Evolutionary conservation across 371 early-diverging fungal genomes (phyloP).

Genomic region (Mortierella sp.): DNA sequence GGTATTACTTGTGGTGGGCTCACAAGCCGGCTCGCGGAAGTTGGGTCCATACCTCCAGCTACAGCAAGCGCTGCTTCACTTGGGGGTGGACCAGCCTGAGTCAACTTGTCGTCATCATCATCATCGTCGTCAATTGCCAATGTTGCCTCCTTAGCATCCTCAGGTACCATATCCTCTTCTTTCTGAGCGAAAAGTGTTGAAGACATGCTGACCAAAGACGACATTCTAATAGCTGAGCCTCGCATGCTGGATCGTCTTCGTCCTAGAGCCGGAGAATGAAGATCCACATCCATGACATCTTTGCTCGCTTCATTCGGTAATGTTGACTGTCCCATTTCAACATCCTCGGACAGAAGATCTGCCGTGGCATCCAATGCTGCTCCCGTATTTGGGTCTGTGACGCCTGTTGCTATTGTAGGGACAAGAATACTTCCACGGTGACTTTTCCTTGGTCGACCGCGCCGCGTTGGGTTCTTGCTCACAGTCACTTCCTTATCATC

Average conservation of each 20-base stretch:
- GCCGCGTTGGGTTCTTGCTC: slow-evolving; percentile 13
- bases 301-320: slow-evolving; percentile 33
- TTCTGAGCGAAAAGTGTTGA: slow-evolving; percentile 50
- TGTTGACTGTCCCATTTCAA: slow-evolving; percentile 27
- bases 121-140: slow-evolving; percentile 40
- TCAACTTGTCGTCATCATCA: slow-evolving; percentile 49
- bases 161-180: slow-evolving; percentile 43
- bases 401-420: slow-evolving; percentile 24
- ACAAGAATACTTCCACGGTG: slow-evolving; percentile 41
- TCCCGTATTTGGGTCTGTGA: slow-evolving; percentile 11
- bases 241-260: slow-evolving; percentile 56
- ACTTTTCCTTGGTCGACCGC: slow-evolving; percentile 35
- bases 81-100: slow-evolving; percentile 44
- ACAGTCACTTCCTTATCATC: slow-evolving; percentile 14
- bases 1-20: slow-evolving; percentile 21
- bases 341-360: slow-evolving; percentile 13
- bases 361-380: background rate
- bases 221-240: slow-evolving; percentile 47
- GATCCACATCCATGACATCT: slow-evolving; percentile 46
- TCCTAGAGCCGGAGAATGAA: slow-evolving; percentile 47
- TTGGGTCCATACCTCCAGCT: slow-evolving; percentile 55
- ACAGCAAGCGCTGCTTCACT: slow-evolving; percentile 56
- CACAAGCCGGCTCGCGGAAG: slow-evolving; percentile 31
- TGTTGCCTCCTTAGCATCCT: slow-evolving; percentile 32
- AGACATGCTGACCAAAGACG: slow-evolving; percentile 55